Conservation (phyloP, 768 basidiomycete species). For the Russula griseocarnosa region DNA sequence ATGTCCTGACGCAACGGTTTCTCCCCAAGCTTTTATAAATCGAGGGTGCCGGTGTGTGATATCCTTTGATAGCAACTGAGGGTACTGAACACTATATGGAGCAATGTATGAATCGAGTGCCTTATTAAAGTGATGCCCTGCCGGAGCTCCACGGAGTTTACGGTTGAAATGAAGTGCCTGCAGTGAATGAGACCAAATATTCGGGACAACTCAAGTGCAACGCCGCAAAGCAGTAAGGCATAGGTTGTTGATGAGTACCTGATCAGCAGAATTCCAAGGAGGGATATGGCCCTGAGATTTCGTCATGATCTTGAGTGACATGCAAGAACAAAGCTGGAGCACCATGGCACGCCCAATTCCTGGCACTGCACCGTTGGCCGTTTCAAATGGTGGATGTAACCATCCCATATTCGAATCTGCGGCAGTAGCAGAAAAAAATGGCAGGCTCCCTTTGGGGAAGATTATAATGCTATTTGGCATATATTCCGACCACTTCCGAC, state of each 20-base stretch:
- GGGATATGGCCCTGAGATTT: background rate
- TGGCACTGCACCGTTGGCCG: background rate
- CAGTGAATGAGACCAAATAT: background rate
- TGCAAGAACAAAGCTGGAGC: background rate
- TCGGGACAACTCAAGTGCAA: background rate
- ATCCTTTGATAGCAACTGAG: background rate
- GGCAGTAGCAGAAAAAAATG: background rate
- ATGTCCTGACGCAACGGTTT: background rate
- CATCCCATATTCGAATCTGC: too few species aligned
- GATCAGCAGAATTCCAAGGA: background rate
- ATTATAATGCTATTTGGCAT: too few species aligned
- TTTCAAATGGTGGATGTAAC: background rate
- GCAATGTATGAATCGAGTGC: background rate
- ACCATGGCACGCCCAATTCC: too few species aligned
- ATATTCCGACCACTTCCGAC: too few species aligned
- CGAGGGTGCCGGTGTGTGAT: too few species aligned
- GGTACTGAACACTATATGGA: background rate
- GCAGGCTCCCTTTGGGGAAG: background rate
- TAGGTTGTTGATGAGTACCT: background rate
- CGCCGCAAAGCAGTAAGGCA: background rate
- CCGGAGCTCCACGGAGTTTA: background rate
- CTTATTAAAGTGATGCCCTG: background rate
- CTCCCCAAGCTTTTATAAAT: conserved; percentile 13
- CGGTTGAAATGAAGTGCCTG: too few species aligned
- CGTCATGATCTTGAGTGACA: background rate